phyloP scores from a whole-genome alignment of 2,329 filamentous ascomycete species.

The Nemania serpens region DNA sequence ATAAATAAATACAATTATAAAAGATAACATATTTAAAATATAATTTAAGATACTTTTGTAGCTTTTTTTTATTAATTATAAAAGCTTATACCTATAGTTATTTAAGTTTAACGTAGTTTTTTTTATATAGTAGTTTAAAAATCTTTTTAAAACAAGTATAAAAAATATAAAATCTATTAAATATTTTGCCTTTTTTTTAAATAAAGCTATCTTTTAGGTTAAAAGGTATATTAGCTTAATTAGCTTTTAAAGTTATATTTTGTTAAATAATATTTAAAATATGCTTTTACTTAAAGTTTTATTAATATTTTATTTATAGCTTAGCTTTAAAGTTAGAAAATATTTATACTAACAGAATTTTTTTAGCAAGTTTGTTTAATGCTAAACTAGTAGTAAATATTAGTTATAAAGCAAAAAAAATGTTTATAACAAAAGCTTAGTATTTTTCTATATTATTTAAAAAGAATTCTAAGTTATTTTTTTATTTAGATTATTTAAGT shows the following conservation, averaged over 20 bases:
- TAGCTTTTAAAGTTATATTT: no score
- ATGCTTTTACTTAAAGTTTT: no score
- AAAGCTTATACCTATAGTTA: not conserved
- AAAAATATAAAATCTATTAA: slow-evolving; percentile 1
- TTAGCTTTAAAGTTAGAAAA: slow-evolving; percentile 3
- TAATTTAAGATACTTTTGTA: not conserved
- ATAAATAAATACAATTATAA: not conserved
- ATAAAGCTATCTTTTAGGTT: slow-evolving; percentile 3
- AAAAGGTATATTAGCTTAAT: slow-evolving; percentile 2
- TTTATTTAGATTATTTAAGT: not conserved
- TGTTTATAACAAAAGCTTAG: not conserved
- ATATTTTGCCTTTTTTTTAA: slow-evolving; percentile 7
- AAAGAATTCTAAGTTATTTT: not conserved
- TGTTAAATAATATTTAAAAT: no score
- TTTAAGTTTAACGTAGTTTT: not conserved
- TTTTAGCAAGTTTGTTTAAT: not conserved
- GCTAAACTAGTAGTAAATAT: not conserved
- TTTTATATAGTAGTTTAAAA: slow-evolving; percentile 11
- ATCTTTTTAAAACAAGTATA: not conserved
- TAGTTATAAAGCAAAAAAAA: no score
- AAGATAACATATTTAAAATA: not conserved
- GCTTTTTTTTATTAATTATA: slow-evolving; percentile 8
- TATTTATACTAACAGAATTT: slow-evolving; percentile 12
- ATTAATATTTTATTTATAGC: no score
- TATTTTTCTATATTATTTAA: not conserved